A percentile compares a stretch with the other conserved stretches of the same genome.
Evolutionary conservation across 2,329 filamentous ascomycete genomes (phyloP).

Genomic region (Trichophyton schoenleinii): DNA sequence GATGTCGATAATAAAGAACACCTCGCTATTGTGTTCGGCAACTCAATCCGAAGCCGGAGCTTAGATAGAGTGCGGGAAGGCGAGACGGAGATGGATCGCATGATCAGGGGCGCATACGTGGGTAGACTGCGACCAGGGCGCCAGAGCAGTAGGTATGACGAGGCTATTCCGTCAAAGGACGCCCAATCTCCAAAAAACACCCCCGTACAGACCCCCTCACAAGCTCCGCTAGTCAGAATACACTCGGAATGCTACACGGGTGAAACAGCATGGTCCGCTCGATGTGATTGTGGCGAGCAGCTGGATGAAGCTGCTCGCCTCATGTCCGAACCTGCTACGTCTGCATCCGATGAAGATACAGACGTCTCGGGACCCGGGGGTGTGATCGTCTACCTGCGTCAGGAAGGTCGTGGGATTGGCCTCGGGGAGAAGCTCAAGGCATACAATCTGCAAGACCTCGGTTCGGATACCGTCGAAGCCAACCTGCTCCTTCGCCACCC

Average conservation of each 20-base stretch:
- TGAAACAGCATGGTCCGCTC: slow-evolving; percentile 94
- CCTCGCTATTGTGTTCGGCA: slow-evolving; percentile 90
- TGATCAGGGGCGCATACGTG: slow-evolving; percentile 88
- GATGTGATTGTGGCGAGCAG: slow-evolving; percentile 96
- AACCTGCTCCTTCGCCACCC: slow-evolving; percentile 85
- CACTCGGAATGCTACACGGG: slow-evolving; percentile 98
- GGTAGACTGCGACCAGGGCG: slow-evolving; percentile 78
- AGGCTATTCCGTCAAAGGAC: slow-evolving; percentile 5
- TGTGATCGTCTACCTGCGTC: slow-evolving; percentile 87
- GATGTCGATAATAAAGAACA: slow-evolving; percentile 91
- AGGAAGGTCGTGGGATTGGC: slow-evolving; percentile 92
- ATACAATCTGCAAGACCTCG: slow-evolving; percentile 93
- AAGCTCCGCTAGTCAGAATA: slow-evolving; percentile 71
- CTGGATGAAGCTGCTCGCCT: slow-evolving; percentile 88
- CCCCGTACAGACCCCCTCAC: neutral
- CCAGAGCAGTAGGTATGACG: slow-evolving; percentile 56
- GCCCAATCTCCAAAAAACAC: neutral
- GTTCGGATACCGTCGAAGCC: slow-evolving; percentile 94
- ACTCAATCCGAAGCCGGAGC: slow-evolving; percentile 61
- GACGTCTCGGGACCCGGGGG: slow-evolving; percentile 50
- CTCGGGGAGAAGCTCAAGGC: slow-evolving; percentile 93
- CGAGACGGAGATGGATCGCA: slow-evolving; percentile 49
- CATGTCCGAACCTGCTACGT: slow-evolving; percentile 44
- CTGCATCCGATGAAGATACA: slow-evolving; percentile 24
- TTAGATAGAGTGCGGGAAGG: slow-evolving; percentile 36